Percentiles rank a stretch among this genome's conserved stretches.
phyloP scores from a whole-genome alignment of 1,139 yeast species.

The Geotrichum phurueaensis region DNA sequence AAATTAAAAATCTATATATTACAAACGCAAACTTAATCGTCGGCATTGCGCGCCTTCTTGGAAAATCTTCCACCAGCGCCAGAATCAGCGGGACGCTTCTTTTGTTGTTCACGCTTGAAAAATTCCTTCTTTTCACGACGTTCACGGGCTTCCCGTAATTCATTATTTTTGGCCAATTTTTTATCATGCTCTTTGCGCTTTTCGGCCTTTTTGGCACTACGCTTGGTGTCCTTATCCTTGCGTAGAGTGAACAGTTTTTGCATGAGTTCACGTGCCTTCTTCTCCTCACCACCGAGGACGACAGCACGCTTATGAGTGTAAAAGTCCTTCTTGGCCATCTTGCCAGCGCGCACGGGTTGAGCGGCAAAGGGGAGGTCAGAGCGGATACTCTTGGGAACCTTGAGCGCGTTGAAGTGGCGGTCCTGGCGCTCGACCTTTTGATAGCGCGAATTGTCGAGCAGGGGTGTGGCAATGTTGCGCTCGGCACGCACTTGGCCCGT shows the following conservation, averaged over 20 bases:
- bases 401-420: slow-evolving; percentile 78
- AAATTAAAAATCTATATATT: background rate
- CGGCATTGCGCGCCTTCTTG: slow-evolving; percentile 17
- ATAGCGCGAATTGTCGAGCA: slow-evolving; percentile 55
- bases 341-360: slow-evolving; percentile 49
- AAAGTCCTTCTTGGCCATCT: slow-evolving; percentile 46
- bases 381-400: slow-evolving; percentile 75
- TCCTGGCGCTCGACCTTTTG: slow-evolving; percentile 80
- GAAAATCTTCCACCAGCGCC: slow-evolving; percentile 20
- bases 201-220: slow-evolving; percentile 65
- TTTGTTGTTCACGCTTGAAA: slow-evolving; percentile 68
- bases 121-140: slow-evolving; percentile 81
- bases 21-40: slow-evolving; percentile 3
- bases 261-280: slow-evolving; percentile 85
- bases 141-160: slow-evolving; percentile 65
- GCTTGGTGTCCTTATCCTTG: slow-evolving; percentile 79
- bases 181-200: slow-evolving; percentile 71
- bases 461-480: slow-evolving; percentile 58
- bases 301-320: slow-evolving; percentile 92
- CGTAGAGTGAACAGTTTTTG: slow-evolving; percentile 80
- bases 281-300: slow-evolving; percentile 85
- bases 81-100: slow-evolving; percentile 40
- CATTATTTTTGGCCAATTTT: slow-evolving; percentile 69
- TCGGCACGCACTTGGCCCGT: slow-evolving; percentile 92
- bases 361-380: slow-evolving; percentile 83